Conservation (phyloP, 257 asterid species). For the Solanum chmielewskii region DNA sequence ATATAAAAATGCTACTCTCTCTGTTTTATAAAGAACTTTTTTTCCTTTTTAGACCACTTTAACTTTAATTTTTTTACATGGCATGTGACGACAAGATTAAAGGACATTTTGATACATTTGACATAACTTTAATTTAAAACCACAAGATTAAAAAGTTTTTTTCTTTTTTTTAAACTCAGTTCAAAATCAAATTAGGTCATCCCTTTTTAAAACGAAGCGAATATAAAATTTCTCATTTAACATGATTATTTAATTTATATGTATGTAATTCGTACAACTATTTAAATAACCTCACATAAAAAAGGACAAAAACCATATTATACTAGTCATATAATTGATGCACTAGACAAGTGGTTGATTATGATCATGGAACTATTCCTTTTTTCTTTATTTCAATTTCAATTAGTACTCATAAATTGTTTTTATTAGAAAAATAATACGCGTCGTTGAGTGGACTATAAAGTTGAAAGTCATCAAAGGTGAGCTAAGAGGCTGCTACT, state of each 20-base stretch:
- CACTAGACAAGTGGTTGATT: background rate
- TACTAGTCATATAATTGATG: background rate
- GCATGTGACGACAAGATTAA: no score
- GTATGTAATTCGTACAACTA: background rate
- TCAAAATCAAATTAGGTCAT: no score
- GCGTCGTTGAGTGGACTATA: background rate
- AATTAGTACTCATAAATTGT: background rate
- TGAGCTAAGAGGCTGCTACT: background rate
- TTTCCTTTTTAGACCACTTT: no score
- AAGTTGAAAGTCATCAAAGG: background rate
- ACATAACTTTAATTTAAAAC: no score
- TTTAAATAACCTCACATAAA: background rate
- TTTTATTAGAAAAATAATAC: background rate
- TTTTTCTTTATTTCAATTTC: background rate
- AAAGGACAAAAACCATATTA: background rate
- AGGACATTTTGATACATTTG: no score
- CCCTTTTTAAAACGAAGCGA: no score
- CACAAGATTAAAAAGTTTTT: no score
- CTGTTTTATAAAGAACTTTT: rapidly evolving
- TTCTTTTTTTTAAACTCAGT: no score
- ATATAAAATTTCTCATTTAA: background rate
- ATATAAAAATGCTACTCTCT: no score
- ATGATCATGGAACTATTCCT: background rate
- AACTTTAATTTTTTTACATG: no score
- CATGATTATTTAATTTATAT: background rate